Evolutionary conservation across 139 green algal genomes (phyloP).

Genomic region (Tetradesmus lagerheimii): DNA sequence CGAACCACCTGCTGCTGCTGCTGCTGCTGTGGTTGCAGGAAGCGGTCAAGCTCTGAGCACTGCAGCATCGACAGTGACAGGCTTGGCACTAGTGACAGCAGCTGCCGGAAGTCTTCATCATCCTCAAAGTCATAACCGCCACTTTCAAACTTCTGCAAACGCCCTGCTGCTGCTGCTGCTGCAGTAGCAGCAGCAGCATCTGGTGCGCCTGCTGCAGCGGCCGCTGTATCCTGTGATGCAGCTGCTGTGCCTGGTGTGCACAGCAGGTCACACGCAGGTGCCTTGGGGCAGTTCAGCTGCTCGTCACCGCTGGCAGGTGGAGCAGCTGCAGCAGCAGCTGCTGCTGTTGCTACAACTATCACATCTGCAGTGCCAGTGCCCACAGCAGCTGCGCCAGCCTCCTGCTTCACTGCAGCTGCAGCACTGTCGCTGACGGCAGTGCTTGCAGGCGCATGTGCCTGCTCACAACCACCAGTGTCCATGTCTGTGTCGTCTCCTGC

Average conservation of each 20-base stretch:
- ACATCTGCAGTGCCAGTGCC: too few species aligned
- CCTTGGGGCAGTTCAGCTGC: not conserved
- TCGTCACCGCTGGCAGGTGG: not conserved
- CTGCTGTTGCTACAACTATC: too few species aligned
- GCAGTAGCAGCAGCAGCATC: too few species aligned
- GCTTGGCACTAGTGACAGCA: not conserved
- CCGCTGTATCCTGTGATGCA: not conserved
- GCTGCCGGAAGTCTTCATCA: not conserved
- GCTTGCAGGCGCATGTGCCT: not conserved
- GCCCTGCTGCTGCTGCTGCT: not conserved
- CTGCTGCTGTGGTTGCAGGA: not conserved
- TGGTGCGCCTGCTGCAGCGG: not conserved
- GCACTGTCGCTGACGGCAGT: not conserved
- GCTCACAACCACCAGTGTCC: not conserved
- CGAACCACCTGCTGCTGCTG: not conserved
- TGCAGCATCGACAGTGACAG: not conserved
- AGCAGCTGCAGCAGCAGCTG: not conserved
- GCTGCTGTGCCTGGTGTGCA: not conserved
- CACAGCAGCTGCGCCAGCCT: too few species aligned
- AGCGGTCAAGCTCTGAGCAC: not conserved
- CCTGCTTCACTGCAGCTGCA: too few species aligned
- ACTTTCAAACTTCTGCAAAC: too few species aligned
- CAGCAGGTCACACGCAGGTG: too few species aligned
- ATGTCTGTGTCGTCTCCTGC: not conserved
- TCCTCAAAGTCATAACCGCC: not conserved